A percentile compares a stretch with the other conserved stretches of the same genome.
Evolutionary conservation across 2,329 filamentous ascomycete species (phyloP).

Genomic region (Xylaria digitata): DNA sequence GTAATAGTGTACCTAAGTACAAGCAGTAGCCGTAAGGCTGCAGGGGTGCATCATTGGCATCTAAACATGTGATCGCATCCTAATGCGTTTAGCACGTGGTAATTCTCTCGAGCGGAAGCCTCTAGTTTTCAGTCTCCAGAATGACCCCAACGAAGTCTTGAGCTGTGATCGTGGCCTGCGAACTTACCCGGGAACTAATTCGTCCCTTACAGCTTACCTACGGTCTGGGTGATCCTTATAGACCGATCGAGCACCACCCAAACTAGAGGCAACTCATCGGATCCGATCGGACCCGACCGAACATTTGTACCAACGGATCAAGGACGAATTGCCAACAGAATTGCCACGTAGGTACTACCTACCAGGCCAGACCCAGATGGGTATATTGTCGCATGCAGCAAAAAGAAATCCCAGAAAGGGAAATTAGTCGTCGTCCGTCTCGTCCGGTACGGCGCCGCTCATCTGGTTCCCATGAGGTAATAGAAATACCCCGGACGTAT

Average conservation of each 20-base stretch:
- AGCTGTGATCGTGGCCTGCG: background rate
- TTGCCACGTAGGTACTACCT: conserved; percentile 22
- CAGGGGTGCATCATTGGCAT: conserved; percentile 38
- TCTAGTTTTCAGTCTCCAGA: conserved; percentile 4
- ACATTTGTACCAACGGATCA: background rate
- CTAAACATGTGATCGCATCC: conserved; percentile 36
- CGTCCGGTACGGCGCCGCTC: conserved; percentile 25
- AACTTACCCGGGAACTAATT: conserved; percentile 14
- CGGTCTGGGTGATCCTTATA: too few relatives aligned
- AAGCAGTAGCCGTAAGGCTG: conserved; percentile 39
- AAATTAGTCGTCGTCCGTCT: conserved; percentile 13
- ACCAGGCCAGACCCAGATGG: too few relatives aligned
- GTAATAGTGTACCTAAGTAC: conserved; percentile 26
- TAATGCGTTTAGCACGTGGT: conserved; percentile 38
- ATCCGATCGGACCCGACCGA: conserved; percentile 8
- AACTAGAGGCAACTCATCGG: conserved; percentile 2
- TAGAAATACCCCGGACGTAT: conserved; percentile 38
- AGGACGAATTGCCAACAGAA: background rate
- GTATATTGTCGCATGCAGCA: conserved; percentile 2
- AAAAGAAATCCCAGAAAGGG: conserved; percentile 15
- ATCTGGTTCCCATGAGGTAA: conserved; percentile 46
- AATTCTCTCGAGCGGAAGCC: conserved; percentile 10
- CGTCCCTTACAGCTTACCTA: background rate
- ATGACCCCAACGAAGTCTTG: background rate
- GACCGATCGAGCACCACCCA: conserved; percentile 1